phyloP scores from a whole-genome alignment of 768 basidiomycete genomes.

The Trametes gibbosa region DNA sequence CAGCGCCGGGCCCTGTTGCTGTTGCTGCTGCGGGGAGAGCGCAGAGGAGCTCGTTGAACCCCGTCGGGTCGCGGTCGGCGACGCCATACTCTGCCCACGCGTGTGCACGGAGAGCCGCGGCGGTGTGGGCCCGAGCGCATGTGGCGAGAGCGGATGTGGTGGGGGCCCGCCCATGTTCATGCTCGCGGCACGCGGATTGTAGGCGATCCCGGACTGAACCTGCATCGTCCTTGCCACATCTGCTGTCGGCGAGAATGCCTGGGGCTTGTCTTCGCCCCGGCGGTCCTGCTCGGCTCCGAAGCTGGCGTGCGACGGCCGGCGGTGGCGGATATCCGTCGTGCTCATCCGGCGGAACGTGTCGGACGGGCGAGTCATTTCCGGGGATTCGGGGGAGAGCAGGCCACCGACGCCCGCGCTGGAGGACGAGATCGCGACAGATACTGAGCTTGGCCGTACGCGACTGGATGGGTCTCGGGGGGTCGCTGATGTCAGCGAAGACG shows the following conservation, averaged over 20 bases:
- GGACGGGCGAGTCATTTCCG: slow-evolving; percentile 12
- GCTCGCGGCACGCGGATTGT: background rate
- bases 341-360: slow-evolving; percentile 20
- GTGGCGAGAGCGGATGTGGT: slow-evolving; percentile 7
- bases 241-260: background rate
- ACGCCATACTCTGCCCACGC: background rate
- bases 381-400: slow-evolving; percentile 1
- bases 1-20: slow-evolving; percentile 16
- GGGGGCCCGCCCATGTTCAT: background rate
- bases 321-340: slow-evolving; percentile 19
- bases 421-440: background rate
- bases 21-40: background rate
- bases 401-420: background rate
- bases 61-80: background rate
- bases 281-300: background rate
- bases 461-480: background rate
- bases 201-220: background rate
- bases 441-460: slow-evolving; percentile 9
- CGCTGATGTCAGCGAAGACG: too few relatives aligned
- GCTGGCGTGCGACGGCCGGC: slow-evolving; percentile 4
- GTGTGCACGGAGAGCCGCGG: slow-evolving; percentile 5
- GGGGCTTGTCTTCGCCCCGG: background rate
- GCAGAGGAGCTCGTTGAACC: background rate
- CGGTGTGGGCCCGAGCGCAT: background rate
- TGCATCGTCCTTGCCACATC: slow-evolving; percentile 1